A percentile compares a stretch with the other conserved stretches of the same genome.
Conservation (phyloP, 1,139 yeast species). For the Diutina rugosa region DNA sequence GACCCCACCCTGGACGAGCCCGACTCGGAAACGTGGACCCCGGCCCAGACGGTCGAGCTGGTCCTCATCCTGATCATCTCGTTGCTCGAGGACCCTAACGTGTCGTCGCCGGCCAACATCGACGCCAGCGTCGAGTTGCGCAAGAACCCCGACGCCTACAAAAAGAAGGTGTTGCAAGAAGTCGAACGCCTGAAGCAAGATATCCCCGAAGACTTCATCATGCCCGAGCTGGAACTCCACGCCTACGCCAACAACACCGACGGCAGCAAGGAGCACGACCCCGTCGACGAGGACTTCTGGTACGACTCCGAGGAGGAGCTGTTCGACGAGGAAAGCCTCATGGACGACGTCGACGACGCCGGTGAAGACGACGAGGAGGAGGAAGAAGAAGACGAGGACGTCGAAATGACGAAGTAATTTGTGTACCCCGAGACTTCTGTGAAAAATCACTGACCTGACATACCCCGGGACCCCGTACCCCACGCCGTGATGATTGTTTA, state of each 20-base stretch:
- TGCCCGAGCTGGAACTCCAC: slow-evolving; percentile 53
- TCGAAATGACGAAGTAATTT: slow-evolving; percentile 15
- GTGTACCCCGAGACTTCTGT: not conserved
- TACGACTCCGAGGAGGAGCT: slow-evolving; percentile 49
- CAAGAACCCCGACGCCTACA: slow-evolving; percentile 70
- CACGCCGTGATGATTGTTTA: not conserved
- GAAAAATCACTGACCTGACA: not conserved
- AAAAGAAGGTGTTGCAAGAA: slow-evolving; percentile 65
- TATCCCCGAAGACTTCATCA: slow-evolving; percentile 73
- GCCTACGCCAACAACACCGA: slow-evolving; percentile 44
- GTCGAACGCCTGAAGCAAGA: slow-evolving; percentile 76
- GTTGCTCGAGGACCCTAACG: slow-evolving; percentile 85
- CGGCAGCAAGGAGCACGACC: slow-evolving; percentile 31
- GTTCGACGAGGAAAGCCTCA: slow-evolving; percentile 41
- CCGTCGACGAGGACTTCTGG: slow-evolving; percentile 80
- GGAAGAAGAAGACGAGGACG: slow-evolving; percentile 32
- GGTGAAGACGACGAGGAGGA: slow-evolving; percentile 47
- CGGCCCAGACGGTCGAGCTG: slow-evolving; percentile 90
- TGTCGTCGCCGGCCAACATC: slow-evolving; percentile 87
- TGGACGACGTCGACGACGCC: slow-evolving; percentile 41
- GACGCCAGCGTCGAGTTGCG: slow-evolving; percentile 93
- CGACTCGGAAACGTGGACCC: slow-evolving; percentile 90
- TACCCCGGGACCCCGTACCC: not conserved
- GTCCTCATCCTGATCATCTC: slow-evolving; percentile 85
- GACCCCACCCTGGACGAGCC: slow-evolving; percentile 85